These are phyloP conservation scores for Alopecurus myosuroides DNA, from an alignment of 176 grass and related monocot species.

Conservation along the genomic window DNA sequence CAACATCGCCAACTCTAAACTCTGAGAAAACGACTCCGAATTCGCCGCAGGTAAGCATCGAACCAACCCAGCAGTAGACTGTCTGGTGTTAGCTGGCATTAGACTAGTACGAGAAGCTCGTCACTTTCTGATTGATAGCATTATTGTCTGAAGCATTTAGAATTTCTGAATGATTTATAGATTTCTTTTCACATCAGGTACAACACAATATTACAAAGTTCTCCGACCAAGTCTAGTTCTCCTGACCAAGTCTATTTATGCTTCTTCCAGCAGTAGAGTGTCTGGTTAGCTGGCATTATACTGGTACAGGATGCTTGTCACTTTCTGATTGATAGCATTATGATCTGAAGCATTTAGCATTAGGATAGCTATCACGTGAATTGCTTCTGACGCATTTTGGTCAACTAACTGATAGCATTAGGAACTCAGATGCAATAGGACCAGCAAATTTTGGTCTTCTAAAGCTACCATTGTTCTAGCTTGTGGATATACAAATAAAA, in stretches of 20 bases:
- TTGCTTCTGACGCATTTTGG: not conserved
- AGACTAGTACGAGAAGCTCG: too few species aligned
- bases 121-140: too few species aligned
- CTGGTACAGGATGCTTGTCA: too few species aligned
- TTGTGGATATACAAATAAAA: not conserved
- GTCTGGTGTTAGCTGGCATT: too few species aligned
- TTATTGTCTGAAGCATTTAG: too few species aligned
- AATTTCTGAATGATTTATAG: not conserved
- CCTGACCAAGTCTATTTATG: not conserved
- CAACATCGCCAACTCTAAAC: too few species aligned
- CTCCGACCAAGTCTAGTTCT: not conserved
- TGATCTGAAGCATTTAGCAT: too few species aligned
- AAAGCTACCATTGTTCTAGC: not conserved
- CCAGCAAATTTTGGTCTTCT: not conserved
- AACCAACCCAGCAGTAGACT: too few species aligned
- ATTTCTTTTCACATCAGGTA: not conserved
- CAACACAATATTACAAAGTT: not conserved
- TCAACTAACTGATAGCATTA: not conserved
- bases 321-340: not conserved
- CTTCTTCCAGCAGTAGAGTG: not conserved
- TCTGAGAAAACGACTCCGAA: too few species aligned
- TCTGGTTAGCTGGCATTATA: not conserved
- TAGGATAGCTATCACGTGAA: too few species aligned
- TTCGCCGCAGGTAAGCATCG: too few species aligned
- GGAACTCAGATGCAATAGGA: not conserved